Base-by-base conservation (phyloP, 2,329 filamentous ascomycete species). In the Talaromyces sp. region DNA sequence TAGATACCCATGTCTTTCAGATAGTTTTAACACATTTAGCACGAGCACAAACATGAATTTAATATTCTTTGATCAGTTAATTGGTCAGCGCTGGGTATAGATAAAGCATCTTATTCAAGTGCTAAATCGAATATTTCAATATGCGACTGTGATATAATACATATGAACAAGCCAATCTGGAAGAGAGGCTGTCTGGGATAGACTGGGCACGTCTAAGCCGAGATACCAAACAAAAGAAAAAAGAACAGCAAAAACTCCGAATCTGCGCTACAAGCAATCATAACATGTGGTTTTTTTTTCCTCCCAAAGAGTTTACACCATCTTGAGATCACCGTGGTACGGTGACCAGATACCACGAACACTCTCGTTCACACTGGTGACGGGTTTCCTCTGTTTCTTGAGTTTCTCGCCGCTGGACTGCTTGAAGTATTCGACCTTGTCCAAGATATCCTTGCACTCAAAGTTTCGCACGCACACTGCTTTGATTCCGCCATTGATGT, bases 391-490 rank as follows among this genome's bases (percentile, higher is more conserved):
- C 58, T 81, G 77, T 64, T 77, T 78, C 76, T 79, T 83, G 65
- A 76, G 64, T 71, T 80, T 80, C 65, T 78, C 76, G 27, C 77
- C 79, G 55, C 76, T 80, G 27, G 77, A 77, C 60, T 78, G 75
- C 65, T 77, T 75, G 60, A 81, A 68, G 26, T 77, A 68, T 58
- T 77, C 77, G n/a, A 74, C 87, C 81, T 97, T 97, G 71, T 91
- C 82, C 59, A 92, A 73, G 41, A 99, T 88, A 74, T 96, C 88
- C 62, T 88, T 84, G 31, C 87, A 85, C 67, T 92, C 87, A 72
- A 97, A 76, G 69, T 96, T 97, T 67, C 89, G 85, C 60, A 97
- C 92, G 75, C 92, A 97, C 57, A 97, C 85, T 10, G 91, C 84
- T 75, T 94, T 94, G 64, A 89, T 83, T 29, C 86, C 83, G 64